phyloP scores from a whole-genome alignment of 2,329 filamentous ascomycete species.

The Phaeosphaeriaceae sp. region DNA sequence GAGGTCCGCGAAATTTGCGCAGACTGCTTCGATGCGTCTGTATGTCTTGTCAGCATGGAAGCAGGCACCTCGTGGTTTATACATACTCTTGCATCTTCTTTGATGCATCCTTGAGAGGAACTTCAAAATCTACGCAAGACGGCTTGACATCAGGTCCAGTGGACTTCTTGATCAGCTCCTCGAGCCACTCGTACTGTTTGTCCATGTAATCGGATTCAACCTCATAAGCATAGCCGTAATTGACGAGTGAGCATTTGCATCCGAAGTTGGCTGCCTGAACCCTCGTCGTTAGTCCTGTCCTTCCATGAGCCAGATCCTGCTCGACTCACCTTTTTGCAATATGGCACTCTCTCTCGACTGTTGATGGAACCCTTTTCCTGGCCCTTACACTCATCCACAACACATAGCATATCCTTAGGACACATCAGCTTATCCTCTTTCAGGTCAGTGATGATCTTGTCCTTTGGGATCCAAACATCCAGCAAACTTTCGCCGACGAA shows the following conservation, averaged over 20 bases:
- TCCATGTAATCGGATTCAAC: constrained; percentile 1
- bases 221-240: background rate
- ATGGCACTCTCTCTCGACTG: too few species aligned
- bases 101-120: background rate
- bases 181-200: constrained; percentile 7
- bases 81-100: background rate
- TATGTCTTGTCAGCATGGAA: background rate
- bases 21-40: background rate
- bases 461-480: constrained; percentile 10
- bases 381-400: constrained; percentile 12
- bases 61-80: background rate
- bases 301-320: too few species aligned
- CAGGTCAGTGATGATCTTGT: constrained; percentile 6
- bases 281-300: background rate
- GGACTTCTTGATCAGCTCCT: constrained; percentile 6
- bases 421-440: constrained; percentile 17
- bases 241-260: background rate
- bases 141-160: background rate
- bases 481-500: constrained; percentile 3
- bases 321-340: too few species aligned
- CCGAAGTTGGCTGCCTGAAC: background rate
- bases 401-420: constrained; percentile 18
- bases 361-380: constrained; percentile 4
- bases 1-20: background rate
- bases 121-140: background rate